Base-by-base conservation (phyloP, 73 alveolate species). In the Blepharisma stoltei region DNA sequence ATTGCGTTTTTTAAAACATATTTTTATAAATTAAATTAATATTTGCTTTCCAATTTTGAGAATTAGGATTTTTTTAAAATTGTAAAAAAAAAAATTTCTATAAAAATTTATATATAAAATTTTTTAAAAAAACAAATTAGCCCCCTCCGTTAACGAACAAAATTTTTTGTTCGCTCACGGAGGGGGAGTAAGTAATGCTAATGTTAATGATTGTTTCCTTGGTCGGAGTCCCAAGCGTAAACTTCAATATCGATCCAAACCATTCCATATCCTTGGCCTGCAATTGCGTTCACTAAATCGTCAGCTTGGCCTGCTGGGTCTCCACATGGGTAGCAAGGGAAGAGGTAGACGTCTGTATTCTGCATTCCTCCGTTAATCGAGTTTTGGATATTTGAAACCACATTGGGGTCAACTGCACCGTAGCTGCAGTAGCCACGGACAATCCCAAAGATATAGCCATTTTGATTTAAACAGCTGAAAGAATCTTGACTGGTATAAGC, bases 211-310 rank as follows among this genome's bases (percentile, higher is more conserved):
- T 90, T 90, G 21, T 82, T 67, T 65, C 83, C 55, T 50, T 53
- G 66, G 47, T 80, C 67, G 47, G 86, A 46, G 37, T 88, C 81
- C 79, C 97, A 88, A 18, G 97, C 92, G 70, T 91, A 84, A 44
- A 55, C 49, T 78, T 91, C 97, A 75, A 91, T 85, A 71, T 91
- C 95, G 77, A 91, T 43, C 95, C 97, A 88, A 54, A 91, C 82
- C 67, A 82, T 71, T 48, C 95, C 95, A 76, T 81, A 88, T 7
- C 18, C 20, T 32, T 53, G 67, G 43, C 82, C 83, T 45, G 73
- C 20, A 8, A 71, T 79, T 18, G 65, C 54, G 6, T 80, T 94
- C 38, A 60, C 73, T 27, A 67, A 44, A 7, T 83, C 55, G n/a
- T 92, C 89, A 18, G 81, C 68, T 77, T 71, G 77, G 14, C 78